These are phyloP conservation scores for Penicillium salamii DNA, from an alignment of 495 filamentous ascomycete genomes.

Conservation along the genomic window DNA sequence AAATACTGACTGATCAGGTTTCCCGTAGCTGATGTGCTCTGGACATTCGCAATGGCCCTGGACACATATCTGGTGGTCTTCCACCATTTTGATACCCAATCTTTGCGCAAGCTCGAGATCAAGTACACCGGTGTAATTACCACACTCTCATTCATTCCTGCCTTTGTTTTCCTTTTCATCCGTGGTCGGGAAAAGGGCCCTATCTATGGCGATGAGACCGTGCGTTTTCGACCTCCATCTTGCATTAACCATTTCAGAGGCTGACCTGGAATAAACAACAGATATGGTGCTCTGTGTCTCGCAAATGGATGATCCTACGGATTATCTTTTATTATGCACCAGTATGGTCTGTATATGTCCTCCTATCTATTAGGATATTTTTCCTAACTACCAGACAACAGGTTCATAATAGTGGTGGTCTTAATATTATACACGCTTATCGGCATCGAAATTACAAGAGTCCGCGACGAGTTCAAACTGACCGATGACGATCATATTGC, in stretches of 20 bases:
- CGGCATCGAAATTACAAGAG: constrained; percentile 39
- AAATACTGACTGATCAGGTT: constrained; percentile 31
- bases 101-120: constrained; percentile 37
- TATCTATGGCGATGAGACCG: constrained; percentile 43
- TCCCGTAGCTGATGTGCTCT: constrained; percentile 46
- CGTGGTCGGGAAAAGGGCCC: constrained; percentile 32
- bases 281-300: constrained; percentile 48
- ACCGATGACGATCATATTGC: constrained; percentile 31
- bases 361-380: neutral
- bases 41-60: constrained; percentile 47
- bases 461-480: constrained; percentile 34
- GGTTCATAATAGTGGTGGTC: constrained; percentile 36
- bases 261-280: constrained; percentile 11
- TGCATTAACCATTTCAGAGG: neutral
- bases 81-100: constrained; percentile 36
- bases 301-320: constrained; percentile 42
- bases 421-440: constrained; percentile 41
- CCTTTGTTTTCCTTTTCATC: constrained; percentile 43
- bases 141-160: constrained; percentile 38
- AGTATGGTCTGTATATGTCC: constrained; percentile 33
- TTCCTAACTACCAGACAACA: constrained; percentile 8
- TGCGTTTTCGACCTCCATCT: constrained; percentile 18
- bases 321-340: constrained; percentile 44
- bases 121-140: constrained; percentile 39
- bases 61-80: constrained; percentile 48